Conservation (phyloP, 768 basidiomycete genomes). For the Leccinellum luteum region DNA sequence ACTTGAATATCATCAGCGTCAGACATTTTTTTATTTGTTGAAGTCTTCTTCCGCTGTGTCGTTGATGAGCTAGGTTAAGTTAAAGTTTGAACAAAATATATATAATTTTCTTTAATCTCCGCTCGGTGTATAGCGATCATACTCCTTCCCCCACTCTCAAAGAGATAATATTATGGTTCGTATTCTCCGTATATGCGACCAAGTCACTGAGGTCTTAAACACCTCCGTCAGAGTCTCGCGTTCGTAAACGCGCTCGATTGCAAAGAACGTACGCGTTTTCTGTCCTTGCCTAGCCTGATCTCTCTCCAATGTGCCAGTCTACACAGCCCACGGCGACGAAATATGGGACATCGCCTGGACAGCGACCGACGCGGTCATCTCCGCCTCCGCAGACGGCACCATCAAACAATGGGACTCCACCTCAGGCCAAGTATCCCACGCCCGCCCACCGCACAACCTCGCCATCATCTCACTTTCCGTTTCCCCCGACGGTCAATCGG, state of each 20-base stretch:
- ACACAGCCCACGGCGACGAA: constrained; percentile 71
- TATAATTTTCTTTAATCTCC: constrained; percentile 51
- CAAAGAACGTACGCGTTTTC: constrained; percentile 61
- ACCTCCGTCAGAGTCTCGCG: constrained; percentile 54
- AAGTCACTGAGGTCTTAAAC: constrained; percentile 25
- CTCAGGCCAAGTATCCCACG: constrained; percentile 58
- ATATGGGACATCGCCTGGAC: constrained; percentile 82
- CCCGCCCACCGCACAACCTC: constrained; percentile 74
- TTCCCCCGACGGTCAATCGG: constrained; percentile 59
- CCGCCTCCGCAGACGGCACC: constrained; percentile 75
- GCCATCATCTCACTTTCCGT: constrained; percentile 82
- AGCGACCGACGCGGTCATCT: constrained; percentile 57
- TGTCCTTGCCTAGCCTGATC: constrained; percentile 2
- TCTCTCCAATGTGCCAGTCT: not conserved
- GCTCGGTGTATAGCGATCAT: constrained; percentile 46
- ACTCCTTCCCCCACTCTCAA: too few species aligned
- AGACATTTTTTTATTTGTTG: constrained; percentile 60
- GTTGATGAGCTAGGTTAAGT: constrained; percentile 63
- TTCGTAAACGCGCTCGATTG: constrained; percentile 72
- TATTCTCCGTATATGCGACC: not conserved
- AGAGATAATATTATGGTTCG: too few species aligned
- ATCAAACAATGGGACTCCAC: constrained; percentile 71
- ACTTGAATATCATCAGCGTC: constrained; percentile 96
- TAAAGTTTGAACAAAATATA: constrained; percentile 42
- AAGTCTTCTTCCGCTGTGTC: constrained; percentile 96